Evolutionary conservation across 768 basidiomycete species (phyloP).

Genomic region (Multifurca ochricompacta): DNA sequence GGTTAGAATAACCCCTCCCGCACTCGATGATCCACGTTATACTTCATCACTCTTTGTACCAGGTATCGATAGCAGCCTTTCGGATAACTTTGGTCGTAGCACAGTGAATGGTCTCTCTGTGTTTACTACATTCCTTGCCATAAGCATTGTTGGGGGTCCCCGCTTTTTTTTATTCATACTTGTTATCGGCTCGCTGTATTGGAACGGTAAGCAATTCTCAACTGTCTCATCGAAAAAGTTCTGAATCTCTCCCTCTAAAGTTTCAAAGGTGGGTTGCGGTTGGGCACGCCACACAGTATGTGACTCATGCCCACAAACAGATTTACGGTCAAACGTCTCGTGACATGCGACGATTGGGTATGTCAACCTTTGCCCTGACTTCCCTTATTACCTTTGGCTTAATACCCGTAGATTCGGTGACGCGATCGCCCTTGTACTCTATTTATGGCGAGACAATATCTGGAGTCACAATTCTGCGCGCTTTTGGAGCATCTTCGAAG

Average conservation of each 20-base stretch:
- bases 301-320: slow-evolving; percentile 25
- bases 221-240: background rate
- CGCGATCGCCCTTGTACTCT: slow-evolving; percentile 44
- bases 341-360: slow-evolving; percentile 75
- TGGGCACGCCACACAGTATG: background rate
- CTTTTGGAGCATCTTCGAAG: slow-evolving; percentile 84
- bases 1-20: slow-evolving; percentile 30
- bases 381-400: background rate
- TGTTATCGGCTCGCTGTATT: slow-evolving; percentile 57
- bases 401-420: slow-evolving; percentile 31
- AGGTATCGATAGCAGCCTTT: slow-evolving; percentile 76
- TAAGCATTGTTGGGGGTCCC: slow-evolving; percentile 71
- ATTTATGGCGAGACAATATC: slow-evolving; percentile 47
- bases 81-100: slow-evolving; percentile 82
- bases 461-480: slow-evolving; percentile 52
- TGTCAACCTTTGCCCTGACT: slow-evolving; percentile 19
- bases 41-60: slow-evolving; percentile 18
- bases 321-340: slow-evolving; percentile 82
- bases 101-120: slow-evolving; percentile 64
- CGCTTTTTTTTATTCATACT: slow-evolving; percentile 60
- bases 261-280: slow-evolving; percentile 7
- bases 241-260: background rate
- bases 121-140: slow-evolving; percentile 60
- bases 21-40: background rate
- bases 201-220: slow-evolving; percentile 43